These are phyloP conservation scores for Trichoderma lentiforme DNA, from an alignment of 2,329 filamentous ascomycete genomes.

Conservation along the genomic window DNA sequence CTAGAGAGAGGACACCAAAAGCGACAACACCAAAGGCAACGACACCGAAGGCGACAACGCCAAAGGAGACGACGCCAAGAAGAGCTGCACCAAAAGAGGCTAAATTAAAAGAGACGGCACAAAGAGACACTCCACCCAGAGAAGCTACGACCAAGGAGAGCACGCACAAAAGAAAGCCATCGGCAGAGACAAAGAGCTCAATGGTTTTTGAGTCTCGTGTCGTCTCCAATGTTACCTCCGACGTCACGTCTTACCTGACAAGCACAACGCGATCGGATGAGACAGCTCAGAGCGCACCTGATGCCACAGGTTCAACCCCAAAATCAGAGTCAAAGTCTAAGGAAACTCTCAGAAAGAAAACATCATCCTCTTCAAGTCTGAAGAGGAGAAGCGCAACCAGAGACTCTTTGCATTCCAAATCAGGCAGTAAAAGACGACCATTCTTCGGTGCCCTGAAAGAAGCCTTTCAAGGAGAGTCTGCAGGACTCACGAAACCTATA, in stretches of 20 bases:
- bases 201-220: slow-evolving; percentile 24
- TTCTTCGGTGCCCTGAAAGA: slow-evolving; percentile 59
- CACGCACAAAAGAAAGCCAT: slow-evolving; percentile 22
- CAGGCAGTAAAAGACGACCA: slow-evolving; percentile 42
- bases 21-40: not conserved
- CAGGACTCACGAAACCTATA: slow-evolving; percentile 42
- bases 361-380: slow-evolving; percentile 40
- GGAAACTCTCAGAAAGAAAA: slow-evolving; percentile 24
- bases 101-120: not conserved
- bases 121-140: not conserved
- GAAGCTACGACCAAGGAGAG: not conserved
- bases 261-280: slow-evolving; percentile 8
- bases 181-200: slow-evolving; percentile 25
- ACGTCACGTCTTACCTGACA: slow-evolving; percentile 16
- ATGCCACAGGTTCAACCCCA: slow-evolving; percentile 5
- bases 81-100: not conserved
- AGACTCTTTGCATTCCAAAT: slow-evolving; percentile 45
- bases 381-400: slow-evolving; percentile 57
- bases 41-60: not conserved
- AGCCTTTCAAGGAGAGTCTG: slow-evolving; percentile 61
- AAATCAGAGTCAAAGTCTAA: slow-evolving; percentile 1
- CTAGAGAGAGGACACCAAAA: not conserved
- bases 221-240: slow-evolving; percentile 6
- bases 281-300: not conserved
- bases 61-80: not conserved